phyloP scores from a whole-genome alignment of 2,329 filamentous ascomycete species.

The Alternaria sp. region DNA sequence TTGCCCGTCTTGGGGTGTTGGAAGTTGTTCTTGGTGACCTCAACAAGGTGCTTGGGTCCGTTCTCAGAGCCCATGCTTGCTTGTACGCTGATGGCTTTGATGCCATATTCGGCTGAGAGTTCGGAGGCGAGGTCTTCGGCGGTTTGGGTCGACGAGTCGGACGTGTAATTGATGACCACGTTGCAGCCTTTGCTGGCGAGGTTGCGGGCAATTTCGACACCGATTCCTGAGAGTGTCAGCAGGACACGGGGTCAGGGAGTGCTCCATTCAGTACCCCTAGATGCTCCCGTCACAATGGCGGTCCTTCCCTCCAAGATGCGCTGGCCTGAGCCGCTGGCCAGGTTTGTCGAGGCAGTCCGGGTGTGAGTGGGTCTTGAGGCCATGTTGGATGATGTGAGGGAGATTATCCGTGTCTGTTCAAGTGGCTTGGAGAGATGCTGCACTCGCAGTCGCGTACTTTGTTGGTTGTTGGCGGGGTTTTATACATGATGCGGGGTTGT shows the following conservation, averaged over 20 bases:
- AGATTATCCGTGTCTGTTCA: constrained; percentile 6
- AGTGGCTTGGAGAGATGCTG: neutral
- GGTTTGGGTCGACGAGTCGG: constrained; percentile 63
- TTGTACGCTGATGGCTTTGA: constrained; percentile 70
- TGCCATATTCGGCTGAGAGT: constrained; percentile 65
- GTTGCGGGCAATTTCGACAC: constrained; percentile 70
- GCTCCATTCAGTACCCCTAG: constrained; percentile 65
- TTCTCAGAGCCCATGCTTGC: constrained; percentile 73
- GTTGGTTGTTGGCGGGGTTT: constrained; percentile 31
- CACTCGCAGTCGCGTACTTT: neutral
- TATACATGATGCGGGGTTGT: constrained; percentile 27
- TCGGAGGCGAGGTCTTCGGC: constrained; percentile 63
- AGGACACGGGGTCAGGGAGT: neutral
- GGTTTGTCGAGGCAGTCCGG: constrained; percentile 52
- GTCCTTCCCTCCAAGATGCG: constrained; percentile 72
- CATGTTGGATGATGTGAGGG: constrained; percentile 37
- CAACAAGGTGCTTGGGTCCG: constrained; percentile 68
- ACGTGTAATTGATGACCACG: constrained; percentile 76
- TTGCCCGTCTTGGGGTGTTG: constrained; percentile 59
- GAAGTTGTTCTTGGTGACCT: constrained; percentile 67
- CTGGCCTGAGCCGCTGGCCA: constrained; percentile 38
- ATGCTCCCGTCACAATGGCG: constrained; percentile 80
- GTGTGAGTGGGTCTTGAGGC: constrained; percentile 45
- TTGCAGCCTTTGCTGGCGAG: constrained; percentile 76
- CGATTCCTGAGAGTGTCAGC: constrained; percentile 68